Percentiles rank a stretch among this genome's conserved stretches.
These are phyloP conservation scores for Alternaria arbusti DNA, from an alignment of 2,329 filamentous ascomycete genomes.

Conservation along the genomic window DNA sequence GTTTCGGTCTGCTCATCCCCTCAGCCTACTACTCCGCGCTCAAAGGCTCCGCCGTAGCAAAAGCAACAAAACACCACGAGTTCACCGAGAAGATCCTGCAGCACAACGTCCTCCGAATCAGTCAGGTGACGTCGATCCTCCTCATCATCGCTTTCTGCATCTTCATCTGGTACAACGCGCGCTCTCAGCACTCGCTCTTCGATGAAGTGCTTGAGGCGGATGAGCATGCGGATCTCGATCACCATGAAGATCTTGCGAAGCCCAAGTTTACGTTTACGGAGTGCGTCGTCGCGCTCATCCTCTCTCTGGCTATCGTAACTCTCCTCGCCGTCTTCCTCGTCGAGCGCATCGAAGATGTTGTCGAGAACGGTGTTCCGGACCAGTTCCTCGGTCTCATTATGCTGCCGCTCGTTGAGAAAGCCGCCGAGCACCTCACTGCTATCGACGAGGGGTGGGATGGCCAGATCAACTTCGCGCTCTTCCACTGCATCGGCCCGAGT, in stretches of 20 bases:
- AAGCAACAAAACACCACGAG: constrained; percentile 33
- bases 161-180: constrained; percentile 74
- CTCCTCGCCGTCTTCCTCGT: constrained; percentile 77
- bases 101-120: constrained; percentile 45
- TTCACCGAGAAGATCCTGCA: constrained; percentile 44
- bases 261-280: constrained; percentile 78
- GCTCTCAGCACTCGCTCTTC: constrained; percentile 78
- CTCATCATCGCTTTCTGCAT: constrained; percentile 46
- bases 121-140: constrained; percentile 45
- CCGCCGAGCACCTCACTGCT: constrained; percentile 83
- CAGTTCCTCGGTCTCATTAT: constrained; percentile 74
- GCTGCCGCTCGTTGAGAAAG: constrained; percentile 83
- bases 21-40: constrained; percentile 53
- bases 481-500: constrained; percentile 84
- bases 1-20: constrained; percentile 55
- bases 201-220: constrained; percentile 75
- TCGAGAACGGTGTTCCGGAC: constrained; percentile 57
- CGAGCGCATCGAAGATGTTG: constrained; percentile 71
- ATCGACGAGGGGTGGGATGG: constrained; percentile 85
- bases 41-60: constrained; percentile 41
- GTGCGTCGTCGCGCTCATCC: constrained; percentile 67
- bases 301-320: constrained; percentile 73
- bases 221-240: constrained; percentile 70
- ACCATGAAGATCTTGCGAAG: constrained; percentile 64
- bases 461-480: constrained; percentile 82